Percentiles rank a stretch among this genome's conserved stretches.
phyloP scores from a whole-genome alignment of 768 basidiomycete species.

The Hypholoma sublateritium region DNA sequence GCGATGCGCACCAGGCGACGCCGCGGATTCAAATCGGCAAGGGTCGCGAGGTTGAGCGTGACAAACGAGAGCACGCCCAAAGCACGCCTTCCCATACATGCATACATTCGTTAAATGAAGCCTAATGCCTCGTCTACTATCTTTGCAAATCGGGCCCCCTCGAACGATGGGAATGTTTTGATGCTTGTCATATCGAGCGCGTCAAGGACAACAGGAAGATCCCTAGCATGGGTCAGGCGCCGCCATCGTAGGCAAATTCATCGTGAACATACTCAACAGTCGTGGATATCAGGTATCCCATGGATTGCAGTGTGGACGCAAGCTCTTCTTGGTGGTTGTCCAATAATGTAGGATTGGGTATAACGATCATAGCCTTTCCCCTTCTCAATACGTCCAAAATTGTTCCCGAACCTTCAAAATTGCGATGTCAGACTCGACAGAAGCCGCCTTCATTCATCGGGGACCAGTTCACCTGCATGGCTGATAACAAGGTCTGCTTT shows the following conservation, averaged over 20 bases:
- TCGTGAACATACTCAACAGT: conserved; percentile 53
- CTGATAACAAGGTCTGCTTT: conserved; percentile 81
- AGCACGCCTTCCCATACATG: not conserved
- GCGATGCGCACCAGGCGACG: too few species aligned
- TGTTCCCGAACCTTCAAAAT: conserved; percentile 79
- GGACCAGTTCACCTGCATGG: conserved; percentile 75
- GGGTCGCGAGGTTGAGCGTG: not conserved
- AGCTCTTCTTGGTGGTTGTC: conserved; percentile 95
- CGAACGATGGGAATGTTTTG: conserved; percentile 65
- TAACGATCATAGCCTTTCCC: conserved; percentile 76
- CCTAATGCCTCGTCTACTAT: conserved; percentile 83
- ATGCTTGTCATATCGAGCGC: conserved; percentile 44
- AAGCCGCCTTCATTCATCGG: not conserved
- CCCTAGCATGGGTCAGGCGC: conserved; percentile 29
- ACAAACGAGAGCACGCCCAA: too few species aligned
- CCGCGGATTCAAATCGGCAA: not conserved
- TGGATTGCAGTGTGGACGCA: conserved; percentile 60
- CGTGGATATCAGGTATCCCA: conserved; percentile 58
- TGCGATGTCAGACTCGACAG: not conserved
- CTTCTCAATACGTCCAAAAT: conserved; percentile 84
- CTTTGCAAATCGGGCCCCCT: conserved; percentile 63
- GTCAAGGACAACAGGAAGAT: conserved; percentile 54
- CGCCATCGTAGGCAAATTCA: not conserved
- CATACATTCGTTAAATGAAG: conserved; percentile 39
- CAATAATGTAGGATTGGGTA: conserved; percentile 86